Percentiles rank a stretch among this genome's conserved stretches.
Conservation (phyloP, 2,329 filamentous ascomycete species). For the Colletotrichum limetticola region DNA sequence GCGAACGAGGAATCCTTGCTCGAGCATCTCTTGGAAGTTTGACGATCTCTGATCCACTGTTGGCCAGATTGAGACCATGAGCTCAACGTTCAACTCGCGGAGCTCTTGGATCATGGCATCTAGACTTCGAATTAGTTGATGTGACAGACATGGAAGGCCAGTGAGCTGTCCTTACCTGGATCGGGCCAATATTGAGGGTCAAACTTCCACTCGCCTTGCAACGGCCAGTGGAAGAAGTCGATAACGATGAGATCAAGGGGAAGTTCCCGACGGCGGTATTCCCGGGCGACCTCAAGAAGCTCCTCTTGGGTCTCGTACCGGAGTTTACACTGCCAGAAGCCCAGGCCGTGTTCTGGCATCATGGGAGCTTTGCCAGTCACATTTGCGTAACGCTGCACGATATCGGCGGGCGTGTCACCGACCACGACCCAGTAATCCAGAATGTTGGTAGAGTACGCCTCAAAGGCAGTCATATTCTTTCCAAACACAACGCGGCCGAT, state of each 20-base stretch:
- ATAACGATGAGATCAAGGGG: constrained; percentile 71
- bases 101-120: constrained; percentile 73
- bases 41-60: constrained; percentile 52
- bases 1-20: constrained; percentile 67
- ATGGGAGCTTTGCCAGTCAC: constrained; percentile 67
- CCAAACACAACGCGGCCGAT: constrained; percentile 68
- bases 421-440: constrained; percentile 72
- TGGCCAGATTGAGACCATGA: constrained; percentile 78
- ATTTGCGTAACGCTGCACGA: constrained; percentile 62
- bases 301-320: constrained; percentile 72
- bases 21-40: constrained; percentile 44
- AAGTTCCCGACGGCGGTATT: constrained; percentile 62
- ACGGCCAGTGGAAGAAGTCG: constrained; percentile 73
- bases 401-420: constrained; percentile 60
- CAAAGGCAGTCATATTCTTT: constrained; percentile 67
- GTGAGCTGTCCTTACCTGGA: constrained; percentile 44
- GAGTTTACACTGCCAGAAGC: constrained; percentile 72
- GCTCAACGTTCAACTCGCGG: constrained; percentile 66
- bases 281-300: constrained; percentile 65
- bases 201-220: constrained; percentile 76
- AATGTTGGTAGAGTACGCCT: constrained; percentile 62
- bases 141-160: too few relatives aligned
- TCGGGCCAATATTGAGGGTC: constrained; percentile 74
- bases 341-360: constrained; percentile 73
- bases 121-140: too few relatives aligned